Base-by-base conservation (phyloP, 768 basidiomycete species). In the Boletales sp. region DNA sequence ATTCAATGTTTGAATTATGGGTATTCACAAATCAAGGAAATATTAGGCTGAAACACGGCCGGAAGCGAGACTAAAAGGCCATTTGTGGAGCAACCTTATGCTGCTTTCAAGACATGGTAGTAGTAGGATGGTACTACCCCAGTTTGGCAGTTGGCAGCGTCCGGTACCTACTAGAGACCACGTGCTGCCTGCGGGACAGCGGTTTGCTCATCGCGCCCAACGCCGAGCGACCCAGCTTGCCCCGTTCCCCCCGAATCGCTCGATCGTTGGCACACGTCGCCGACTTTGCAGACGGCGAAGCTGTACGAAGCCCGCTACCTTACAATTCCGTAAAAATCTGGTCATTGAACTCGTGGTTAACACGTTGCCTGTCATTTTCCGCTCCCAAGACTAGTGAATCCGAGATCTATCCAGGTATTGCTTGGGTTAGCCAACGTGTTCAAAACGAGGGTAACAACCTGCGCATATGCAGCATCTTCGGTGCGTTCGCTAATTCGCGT, bases 381-480 rank as follows among this genome's bases (percentile, higher is more conserved):
- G 53, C 65, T 56, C 48, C 4, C 51, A 51, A 38, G n/a, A 42
- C 40, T 42, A 40, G 46, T 36, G 34, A 53, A 46, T 41, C 48
- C 56, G 51, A 61, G 66, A 65, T 68, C 65, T 54, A 55, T 68
- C 67, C 66, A 60, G 54, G 67, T 58, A 61, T 48, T 50, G 59
- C 54, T 49, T 65, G 43, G 33, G 41, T 49, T 66, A 62, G 69
- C 61, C 75, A 84, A 81, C 86, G 84, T 87, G 86, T 80, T 75
- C 70, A 72, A 81, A 81, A 75, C 79, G 79, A 84, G 82, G 78
- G 63, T 54, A 51, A 57, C 56, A 39, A 55, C 55, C 59, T 44
- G 53, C 59, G 53, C 58, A 62, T 65, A 90, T 91, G 88, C 73
- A 87, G 76, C 86, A 85, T 62, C 87, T 90, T 72, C 89, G 89